Conservation (phyloP, 108 stramenopile species). For the Nitzschia palea region DNA sequence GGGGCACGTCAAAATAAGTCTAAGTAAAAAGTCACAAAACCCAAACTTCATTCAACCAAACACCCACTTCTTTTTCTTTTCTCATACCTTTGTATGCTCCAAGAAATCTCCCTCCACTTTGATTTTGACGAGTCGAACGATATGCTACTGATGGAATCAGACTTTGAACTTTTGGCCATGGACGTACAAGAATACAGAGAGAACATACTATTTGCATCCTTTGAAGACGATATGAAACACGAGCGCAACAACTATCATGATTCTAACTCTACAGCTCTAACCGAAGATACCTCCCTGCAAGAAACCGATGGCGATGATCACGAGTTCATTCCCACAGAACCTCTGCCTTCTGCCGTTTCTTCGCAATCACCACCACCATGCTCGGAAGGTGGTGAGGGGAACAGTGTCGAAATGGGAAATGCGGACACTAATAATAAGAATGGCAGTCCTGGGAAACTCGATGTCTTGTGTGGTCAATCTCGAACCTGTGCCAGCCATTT, state of each 20-base stretch:
- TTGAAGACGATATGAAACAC: not conserved
- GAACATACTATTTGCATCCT: constrained; percentile 6
- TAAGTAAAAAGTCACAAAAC: not conserved
- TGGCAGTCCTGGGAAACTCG: constrained; percentile 19
- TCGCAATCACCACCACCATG: not conserved
- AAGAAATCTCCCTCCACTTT: too few relatives aligned
- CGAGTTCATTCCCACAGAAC: not conserved
- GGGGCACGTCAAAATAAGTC: not conserved
- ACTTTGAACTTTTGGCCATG: constrained; percentile 2
- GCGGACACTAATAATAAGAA: not conserved
- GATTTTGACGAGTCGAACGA: too few relatives aligned
- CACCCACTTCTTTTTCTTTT: not conserved
- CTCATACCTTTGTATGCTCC: too few relatives aligned
- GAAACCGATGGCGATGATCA: not conserved
- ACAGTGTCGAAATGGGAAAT: not conserved
- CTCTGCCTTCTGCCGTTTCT: too few relatives aligned
- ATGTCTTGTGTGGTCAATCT: constrained; percentile 48
- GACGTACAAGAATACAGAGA: constrained; percentile 17
- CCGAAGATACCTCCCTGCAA: not conserved
- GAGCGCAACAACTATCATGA: not conserved
- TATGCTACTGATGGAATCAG: not conserved
- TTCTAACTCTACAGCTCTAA: constrained; percentile 3
- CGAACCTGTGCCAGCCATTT: constrained; percentile 35
- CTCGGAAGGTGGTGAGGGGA: not conserved
- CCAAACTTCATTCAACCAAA: not conserved